phyloP scores from a whole-genome alignment of 495 filamentous ascomycete species.

The Neurospora intermedia region DNA sequence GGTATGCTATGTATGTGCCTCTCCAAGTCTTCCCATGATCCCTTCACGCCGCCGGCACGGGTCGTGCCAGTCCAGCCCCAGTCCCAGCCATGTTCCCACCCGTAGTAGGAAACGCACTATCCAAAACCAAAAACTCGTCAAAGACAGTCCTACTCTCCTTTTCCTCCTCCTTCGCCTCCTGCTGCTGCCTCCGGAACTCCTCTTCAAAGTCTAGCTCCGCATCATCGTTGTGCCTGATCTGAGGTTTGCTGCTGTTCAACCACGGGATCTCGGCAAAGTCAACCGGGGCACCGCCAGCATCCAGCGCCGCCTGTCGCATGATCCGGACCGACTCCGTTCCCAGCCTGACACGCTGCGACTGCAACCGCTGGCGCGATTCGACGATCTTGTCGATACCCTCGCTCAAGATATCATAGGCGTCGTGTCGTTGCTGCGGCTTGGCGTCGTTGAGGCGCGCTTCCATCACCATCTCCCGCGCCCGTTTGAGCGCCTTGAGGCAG shows the following conservation, averaged over 20 bases:
- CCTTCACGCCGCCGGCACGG: background rate
- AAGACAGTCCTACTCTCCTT: background rate
- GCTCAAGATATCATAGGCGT: conserved; percentile 3
- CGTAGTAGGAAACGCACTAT: background rate
- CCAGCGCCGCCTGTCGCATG: conserved; percentile 17
- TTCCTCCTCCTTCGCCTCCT: background rate
- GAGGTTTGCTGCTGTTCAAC: conserved; percentile 2
- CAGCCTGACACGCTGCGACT: conserved; percentile 8
- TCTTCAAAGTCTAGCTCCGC: background rate
- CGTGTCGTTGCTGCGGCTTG: background rate
- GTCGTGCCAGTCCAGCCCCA: background rate
- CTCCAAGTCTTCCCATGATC: background rate
- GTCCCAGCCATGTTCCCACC: background rate
- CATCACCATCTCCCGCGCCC: conserved; percentile 14
- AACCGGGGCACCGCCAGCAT: conserved; percentile 7
- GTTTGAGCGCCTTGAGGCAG: conserved; percentile 21
- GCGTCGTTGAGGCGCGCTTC: background rate
- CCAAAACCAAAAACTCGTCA: background rate
- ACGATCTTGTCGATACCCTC: conserved; percentile 7
- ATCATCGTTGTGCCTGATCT: background rate
- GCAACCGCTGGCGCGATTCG: conserved; percentile 3
- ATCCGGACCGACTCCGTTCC: conserved; percentile 14
- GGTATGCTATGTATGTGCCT: background rate
- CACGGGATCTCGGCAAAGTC: conserved; percentile 15
- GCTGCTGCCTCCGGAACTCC: background rate